Base-by-base conservation (phyloP, 75 land plant species). In the Gnetum montanum region DNA sequence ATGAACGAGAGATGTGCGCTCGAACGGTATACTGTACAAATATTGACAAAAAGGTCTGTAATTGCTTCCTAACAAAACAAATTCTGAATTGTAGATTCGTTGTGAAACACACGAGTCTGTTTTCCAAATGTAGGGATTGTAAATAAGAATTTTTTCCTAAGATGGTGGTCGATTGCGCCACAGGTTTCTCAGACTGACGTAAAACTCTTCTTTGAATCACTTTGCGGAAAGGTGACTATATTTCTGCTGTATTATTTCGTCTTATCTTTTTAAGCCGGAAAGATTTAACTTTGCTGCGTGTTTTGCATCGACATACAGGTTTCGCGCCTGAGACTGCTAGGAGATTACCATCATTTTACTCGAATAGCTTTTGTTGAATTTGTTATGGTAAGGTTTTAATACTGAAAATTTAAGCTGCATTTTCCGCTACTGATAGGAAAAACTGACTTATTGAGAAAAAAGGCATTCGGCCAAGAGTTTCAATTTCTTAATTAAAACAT, bases 21-120 rank as follows among this genome's bases (percentile, higher is more conserved):
- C 72, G 90, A 61, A 88, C 94, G 8, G 69, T 88, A 3, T 88
- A 88, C 53, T 88, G 94, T 46, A 88, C 94, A 59, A 88, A 88
- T 52, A 88, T 88, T 47, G 94, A 88, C 62, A 88, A 84, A 60
- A 84, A 84, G 89, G 94, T 86, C 51, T 6, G 8, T 1, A n/a
- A n/a, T n/a, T n/a, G n/a, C n/a, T 18, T 35, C 11, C 30, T 6
- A 3, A 23, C 5, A 23, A 5, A n/a, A n/a, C n/a, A n/a, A n/a
- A n/a, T n/a, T n/a, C n/a, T n/a, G n/a, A n/a, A n/a, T n/a, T n/a
- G n/a, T n/a, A n/a, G n/a, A n/a, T n/a, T n/a, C n/a, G n/a, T n/a
- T n/a, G n/a, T n/a, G n/a, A n/a, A n/a, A n/a, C n/a, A n/a, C n/a
- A n/a, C n/a, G n/a, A n/a, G n/a, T n/a, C n/a, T n/a, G n/a, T n/a